phyloP scores from a whole-genome alignment of 768 basidiomycete genomes.

The Podaxis sp. region DNA sequence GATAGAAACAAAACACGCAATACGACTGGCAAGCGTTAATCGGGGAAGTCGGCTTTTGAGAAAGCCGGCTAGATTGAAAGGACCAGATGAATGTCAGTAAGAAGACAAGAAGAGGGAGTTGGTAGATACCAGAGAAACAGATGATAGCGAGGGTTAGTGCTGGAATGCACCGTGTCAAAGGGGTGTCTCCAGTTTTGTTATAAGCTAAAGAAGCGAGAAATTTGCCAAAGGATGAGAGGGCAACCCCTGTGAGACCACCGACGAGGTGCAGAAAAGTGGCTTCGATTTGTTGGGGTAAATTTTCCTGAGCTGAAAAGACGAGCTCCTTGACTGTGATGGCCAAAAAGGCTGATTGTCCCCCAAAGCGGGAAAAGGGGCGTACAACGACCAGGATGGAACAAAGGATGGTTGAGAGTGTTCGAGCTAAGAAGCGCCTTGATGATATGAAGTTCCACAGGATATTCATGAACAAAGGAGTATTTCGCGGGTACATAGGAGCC shows the following conservation, averaged over 20 bases:
- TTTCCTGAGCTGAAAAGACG: conserved; percentile 46
- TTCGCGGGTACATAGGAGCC: not conserved
- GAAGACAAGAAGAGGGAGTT: not conserved
- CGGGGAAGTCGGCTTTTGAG: conserved; percentile 47
- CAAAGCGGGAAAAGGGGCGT: conserved; percentile 38
- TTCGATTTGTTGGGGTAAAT: conserved; percentile 48
- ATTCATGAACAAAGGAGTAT: not conserved
- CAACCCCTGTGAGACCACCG: conserved; percentile 41
- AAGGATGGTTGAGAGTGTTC: conserved; percentile 43
- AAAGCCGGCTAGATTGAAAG: conserved; percentile 20
- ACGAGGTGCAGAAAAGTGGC: conserved; percentile 41
- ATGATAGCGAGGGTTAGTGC: conserved; percentile 40
- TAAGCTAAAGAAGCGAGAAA: conserved; percentile 21
- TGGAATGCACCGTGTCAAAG: conserved; percentile 33
- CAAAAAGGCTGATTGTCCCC: conserved; percentile 40
- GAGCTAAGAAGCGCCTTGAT: conserved; percentile 34
- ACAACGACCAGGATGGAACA: conserved; percentile 39
- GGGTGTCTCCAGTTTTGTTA: conserved; percentile 21
- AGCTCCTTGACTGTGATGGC: conserved; percentile 43
- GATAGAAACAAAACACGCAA: conserved; percentile 46
- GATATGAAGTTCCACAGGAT: conserved; percentile 7
- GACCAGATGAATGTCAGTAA: not conserved
- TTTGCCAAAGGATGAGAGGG: conserved; percentile 24
- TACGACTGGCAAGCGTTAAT: conserved; percentile 41
- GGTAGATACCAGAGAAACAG: conserved; percentile 35